Conservation (phyloP, 495 filamentous ascomycete genomes). For the Trichoderma reesei region DNA sequence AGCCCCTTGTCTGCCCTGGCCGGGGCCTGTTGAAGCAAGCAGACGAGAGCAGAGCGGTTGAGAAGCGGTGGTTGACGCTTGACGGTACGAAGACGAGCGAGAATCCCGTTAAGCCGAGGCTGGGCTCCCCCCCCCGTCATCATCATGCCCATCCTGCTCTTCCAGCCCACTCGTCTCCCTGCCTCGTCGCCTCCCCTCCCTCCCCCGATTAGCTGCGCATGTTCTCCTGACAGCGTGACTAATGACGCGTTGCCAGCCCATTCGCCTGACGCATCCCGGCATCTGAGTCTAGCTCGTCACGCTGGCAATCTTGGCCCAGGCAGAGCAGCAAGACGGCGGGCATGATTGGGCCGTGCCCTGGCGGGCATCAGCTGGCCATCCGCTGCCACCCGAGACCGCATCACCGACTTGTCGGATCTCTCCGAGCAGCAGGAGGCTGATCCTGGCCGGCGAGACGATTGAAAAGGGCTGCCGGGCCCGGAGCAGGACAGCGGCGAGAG, state of each 20-base stretch:
- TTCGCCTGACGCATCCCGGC: slow-evolving; percentile 3
- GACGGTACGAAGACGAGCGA: no score
- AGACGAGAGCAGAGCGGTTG: no score
- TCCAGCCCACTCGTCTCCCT: not conserved
- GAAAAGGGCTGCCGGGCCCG: not conserved
- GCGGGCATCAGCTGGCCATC: slow-evolving; percentile 1
- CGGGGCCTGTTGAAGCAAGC: no score
- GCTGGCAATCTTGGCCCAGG: not conserved
- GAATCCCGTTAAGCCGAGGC: no score
- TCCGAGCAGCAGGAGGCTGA: not conserved
- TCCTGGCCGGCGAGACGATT: not conserved
- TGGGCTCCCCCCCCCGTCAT: no score
- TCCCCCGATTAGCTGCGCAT: slow-evolving; percentile 3
- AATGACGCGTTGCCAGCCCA: slow-evolving; percentile 6
- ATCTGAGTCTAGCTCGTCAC: slow-evolving; percentile 8
- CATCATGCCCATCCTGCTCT: not conserved
- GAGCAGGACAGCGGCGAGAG: not conserved
- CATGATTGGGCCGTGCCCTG: not conserved
- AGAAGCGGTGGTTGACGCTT: no score
- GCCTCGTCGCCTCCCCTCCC: not conserved
- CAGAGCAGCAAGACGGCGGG: not conserved
- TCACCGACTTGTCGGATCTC: slow-evolving; percentile 4
- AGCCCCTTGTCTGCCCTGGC: not conserved
- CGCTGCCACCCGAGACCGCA: not conserved
- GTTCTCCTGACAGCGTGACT: slow-evolving; percentile 4